Conservation (phyloP, 1,284 basidiomycete species). For the Pholiota adiposa region DNA sequence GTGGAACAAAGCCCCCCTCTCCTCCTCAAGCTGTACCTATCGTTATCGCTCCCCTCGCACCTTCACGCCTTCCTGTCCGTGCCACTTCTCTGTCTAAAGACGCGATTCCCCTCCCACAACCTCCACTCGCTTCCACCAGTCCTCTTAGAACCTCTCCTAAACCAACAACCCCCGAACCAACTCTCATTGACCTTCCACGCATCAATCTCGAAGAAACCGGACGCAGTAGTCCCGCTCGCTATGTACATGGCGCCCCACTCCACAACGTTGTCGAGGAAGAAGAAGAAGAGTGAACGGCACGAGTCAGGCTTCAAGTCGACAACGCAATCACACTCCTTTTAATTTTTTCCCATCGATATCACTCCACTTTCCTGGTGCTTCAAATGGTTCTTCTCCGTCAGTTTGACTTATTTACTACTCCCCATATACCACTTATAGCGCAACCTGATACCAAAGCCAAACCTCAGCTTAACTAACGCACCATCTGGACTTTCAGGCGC, state of each 20-base stretch:
- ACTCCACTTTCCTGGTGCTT: neutral
- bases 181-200: slow-evolving; percentile 33
- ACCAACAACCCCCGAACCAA: slow-evolving; percentile 22
- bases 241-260: slow-evolving; percentile 85
- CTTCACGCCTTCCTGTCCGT: slow-evolving; percentile 44
- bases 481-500: neutral
- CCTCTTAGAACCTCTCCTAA: slow-evolving; percentile 24
- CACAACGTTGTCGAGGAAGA: slow-evolving; percentile 85
- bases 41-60: slow-evolving; percentile 32
- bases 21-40: slow-evolving; percentile 26
- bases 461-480: neutral
- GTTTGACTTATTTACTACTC: slow-evolving; percentile 2
- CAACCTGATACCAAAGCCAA: slow-evolving; percentile 19
- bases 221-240: slow-evolving; percentile 69
- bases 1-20: slow-evolving; percentile 18
- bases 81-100: slow-evolving; percentile 32
- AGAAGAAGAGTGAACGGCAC: slow-evolving; percentile 61
- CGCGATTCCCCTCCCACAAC: slow-evolving; percentile 20
- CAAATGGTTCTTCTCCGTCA: slow-evolving; percentile 5
- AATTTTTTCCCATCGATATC: slow-evolving; percentile 5
- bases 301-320: neutral
- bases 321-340: slow-evolving; percentile 1
- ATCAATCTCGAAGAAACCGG: slow-evolving; percentile 50
- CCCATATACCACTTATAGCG: slow-evolving; percentile 21
- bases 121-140: slow-evolving; percentile 17